phyloP scores from a whole-genome alignment of 129 eudicot genomes.

The Oenanthe sinensis region DNA sequence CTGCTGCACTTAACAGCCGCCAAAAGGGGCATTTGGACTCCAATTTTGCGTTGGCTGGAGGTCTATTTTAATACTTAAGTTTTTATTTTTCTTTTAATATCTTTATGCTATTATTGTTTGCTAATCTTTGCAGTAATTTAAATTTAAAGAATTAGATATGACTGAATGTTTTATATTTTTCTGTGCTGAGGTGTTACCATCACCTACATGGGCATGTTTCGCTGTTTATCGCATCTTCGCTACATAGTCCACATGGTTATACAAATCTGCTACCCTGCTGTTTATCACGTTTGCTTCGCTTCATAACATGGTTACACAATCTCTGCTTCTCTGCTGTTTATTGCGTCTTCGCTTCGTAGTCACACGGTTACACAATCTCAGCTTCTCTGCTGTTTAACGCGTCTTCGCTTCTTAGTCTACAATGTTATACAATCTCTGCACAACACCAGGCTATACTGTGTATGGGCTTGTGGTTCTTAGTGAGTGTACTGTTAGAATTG shows the following conservation, averaged over 20 bases:
- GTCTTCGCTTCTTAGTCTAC: not conserved
- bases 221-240: constrained; percentile 3
- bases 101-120: not conserved
- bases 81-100: not conserved
- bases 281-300: not conserved
- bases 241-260: constrained; percentile 11
- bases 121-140: not conserved
- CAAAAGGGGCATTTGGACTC: constrained; percentile 15
- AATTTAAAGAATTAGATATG: not conserved
- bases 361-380: not conserved
- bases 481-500: not conserved
- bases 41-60: constrained; percentile 16
- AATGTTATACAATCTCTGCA: not conserved
- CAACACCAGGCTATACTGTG: too few relatives aligned
- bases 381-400: not conserved
- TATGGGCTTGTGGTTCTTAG: not conserved
- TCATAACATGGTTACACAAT: constrained; percentile 9
- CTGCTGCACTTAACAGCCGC: constrained; percentile 9
- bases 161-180: not conserved
- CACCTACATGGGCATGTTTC: constrained; percentile 9
- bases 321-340: constrained; percentile 1
- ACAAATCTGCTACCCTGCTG: constrained; percentile 6
- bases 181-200: constrained; percentile 6
- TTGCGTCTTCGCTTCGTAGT: not conserved
- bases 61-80: constrained; percentile 11